Percentiles rank a stretch among this genome's conserved stretches.
Evolutionary conservation across 2,329 filamentous ascomycete genomes (phyloP).

Genomic region (Juglanconis oblonga): DNA sequence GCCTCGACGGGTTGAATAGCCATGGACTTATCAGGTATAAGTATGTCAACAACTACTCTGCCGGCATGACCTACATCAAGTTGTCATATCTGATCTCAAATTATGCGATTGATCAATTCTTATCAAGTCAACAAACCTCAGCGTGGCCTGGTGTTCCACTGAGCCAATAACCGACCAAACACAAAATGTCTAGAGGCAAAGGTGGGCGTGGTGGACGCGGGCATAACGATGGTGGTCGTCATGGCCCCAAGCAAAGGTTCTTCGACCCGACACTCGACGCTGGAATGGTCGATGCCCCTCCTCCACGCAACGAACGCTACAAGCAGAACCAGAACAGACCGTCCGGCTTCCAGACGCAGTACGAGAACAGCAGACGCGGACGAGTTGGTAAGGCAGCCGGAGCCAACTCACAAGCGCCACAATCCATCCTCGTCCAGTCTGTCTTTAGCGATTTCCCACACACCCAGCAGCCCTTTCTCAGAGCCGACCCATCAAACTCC

Average conservation of each 20-base stretch:
- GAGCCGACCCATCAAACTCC: neutral
- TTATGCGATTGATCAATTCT: neutral
- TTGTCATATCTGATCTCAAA: neutral
- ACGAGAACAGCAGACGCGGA: neutral
- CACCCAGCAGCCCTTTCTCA: neutral
- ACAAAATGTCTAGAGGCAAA: neutral
- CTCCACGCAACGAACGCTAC: neutral
- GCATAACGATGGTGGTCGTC: neutral
- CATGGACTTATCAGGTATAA: neutral
- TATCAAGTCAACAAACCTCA: neutral
- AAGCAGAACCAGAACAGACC: neutral
- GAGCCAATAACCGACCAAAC: no score
- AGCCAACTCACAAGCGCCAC: neutral
- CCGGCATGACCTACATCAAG: neutral
- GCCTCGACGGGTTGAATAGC: neutral
- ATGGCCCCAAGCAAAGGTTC: neutral
- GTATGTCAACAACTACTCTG: neutral
- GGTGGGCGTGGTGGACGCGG: neutral
- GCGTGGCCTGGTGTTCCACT: neutral
- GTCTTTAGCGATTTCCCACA: neutral
- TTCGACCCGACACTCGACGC: neutral
- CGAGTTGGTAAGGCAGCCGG: neutral
- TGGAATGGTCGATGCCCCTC: neutral
- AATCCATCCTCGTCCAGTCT: neutral
- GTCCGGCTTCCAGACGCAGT: neutral